Base-by-base conservation (phyloP, 2,329 filamentous ascomycete genomes). In the Sporothrix brasiliensis region DNA sequence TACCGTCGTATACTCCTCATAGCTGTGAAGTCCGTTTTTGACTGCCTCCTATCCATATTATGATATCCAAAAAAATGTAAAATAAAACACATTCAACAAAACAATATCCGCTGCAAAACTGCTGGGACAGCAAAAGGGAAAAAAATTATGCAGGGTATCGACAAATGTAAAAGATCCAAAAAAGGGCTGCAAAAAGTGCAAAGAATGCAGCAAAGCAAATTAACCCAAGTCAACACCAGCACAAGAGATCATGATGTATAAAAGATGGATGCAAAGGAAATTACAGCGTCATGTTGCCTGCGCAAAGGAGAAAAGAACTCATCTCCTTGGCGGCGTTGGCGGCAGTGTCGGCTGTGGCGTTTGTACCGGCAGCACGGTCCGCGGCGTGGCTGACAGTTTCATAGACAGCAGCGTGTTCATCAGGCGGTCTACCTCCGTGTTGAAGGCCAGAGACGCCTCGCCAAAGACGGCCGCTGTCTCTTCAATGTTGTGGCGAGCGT, bases 391-490 rank as follows among this genome's bases (percentile, higher is more conserved):
- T 13, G 34, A 27, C 34, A 68, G 39, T 39, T 58, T 66, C 68
- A 70, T 66, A 4, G 68, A 53, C 10, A 58, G 9, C 3, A 66
- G 50, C 10, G 39, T 24, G 19, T 19, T n/a, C 63, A 70, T 70
- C 6, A 66, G 16, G 1, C 69, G 61, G 24, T 67, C 61, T 2
- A 70, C 21, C 54, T 67, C 63, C 2, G 41, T 6, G 16, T 30
- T 44, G 30, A 70, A 52, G 2, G n/a, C 54, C 47, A 67, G 7
- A 1, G 30, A 21, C 2, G 63, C 63, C n/a, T 70, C 69, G n/a
- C 69, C 69, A 16, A 70, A 56, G 5, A 67, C 63, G 30, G 63
- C 69, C 13, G 69, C 54, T 10, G 63, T 67, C n/a, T 70, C 69
- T 10, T 67, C 53, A 13, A 70, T 49, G n/a, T 61, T 49, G 53